Base-by-base conservation (phyloP, 306 rosid genomes). In the Hippophae tibetana region DNA sequence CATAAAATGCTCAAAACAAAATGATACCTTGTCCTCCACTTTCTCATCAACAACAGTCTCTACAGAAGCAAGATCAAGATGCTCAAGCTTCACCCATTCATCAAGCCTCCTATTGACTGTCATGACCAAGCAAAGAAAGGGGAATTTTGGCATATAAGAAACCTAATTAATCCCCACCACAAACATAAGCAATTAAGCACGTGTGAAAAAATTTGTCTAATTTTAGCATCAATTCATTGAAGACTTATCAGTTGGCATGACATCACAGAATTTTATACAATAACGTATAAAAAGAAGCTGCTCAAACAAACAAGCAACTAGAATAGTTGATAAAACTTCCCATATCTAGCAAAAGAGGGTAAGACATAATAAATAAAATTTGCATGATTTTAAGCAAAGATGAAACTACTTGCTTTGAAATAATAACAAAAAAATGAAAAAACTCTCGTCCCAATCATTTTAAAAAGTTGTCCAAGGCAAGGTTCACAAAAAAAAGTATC, bases 71-170 rank as follows among this genome's bases (percentile, higher is more conserved):
- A 93, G 99, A 76, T 93, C 97, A 61, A 93, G 95, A 60, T 86
- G 99, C 10, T 93, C 97, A 71, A 88, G 94, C 82, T 93, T 88
- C 78, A 88, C 99, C 99, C 99, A 93, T 72, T 88, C 99, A 72
- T 93, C 97, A 74, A 93, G 99, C 83, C 99, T 88, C 78, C 99
- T 84, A 80, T 93, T 93, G 62, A 88, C 99, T 88, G 80, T 60
- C 57, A 63, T 31, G 38, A 31, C 38, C 38, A 65, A 64, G 62
- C 10, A 10, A 55, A 56, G 47, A 67, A 59, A 50, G 7, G 10
- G 0, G 38, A 10, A 1, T 48, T 14, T 61, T 31, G 5, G 8
- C 47, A 42, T 42, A 5, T 4, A 51, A 55, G 10, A 26, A 2
- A 42, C 41, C 11, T 43, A 51, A 55, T 42, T 38, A 6, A 47